A percentile compares a stretch with the other conserved stretches of the same genome.
Evolutionary conservation across 371 early-diverging fungal species (phyloP).

Genomic region (Mortierella polycephala): DNA sequence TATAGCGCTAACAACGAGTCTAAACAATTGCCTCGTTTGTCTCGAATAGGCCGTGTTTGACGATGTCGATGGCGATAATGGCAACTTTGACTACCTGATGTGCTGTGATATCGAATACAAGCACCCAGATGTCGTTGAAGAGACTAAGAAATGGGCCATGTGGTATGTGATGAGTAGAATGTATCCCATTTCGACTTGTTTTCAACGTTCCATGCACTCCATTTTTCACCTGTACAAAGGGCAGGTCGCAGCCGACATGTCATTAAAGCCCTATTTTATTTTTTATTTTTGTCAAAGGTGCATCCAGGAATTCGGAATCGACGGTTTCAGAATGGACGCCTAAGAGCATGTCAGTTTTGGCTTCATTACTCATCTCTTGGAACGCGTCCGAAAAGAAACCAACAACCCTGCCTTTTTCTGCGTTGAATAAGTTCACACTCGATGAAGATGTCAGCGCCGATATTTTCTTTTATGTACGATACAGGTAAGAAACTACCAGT

Average conservation of each 20-base stretch:
- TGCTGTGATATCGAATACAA: constrained; percentile 52
- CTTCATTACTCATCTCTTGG: constrained; percentile 49
- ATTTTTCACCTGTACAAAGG: not conserved
- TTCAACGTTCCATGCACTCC: not conserved
- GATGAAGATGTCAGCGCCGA: too few relatives aligned
- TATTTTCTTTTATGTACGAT: not conserved
- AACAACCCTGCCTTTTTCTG: constrained; percentile 48
- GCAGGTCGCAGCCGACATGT: not conserved
- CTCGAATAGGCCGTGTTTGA: constrained; percentile 50
- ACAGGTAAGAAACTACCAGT: not conserved
- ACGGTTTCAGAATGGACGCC: constrained; percentile 60
- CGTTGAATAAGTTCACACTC: constrained; percentile 28
- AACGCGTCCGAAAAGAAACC: constrained; percentile 34
- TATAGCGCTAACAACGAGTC: too few relatives aligned
- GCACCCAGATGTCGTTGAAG: constrained; percentile 54
- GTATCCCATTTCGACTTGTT: not conserved
- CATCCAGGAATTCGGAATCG: constrained; percentile 46
- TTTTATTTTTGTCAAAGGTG: constrained; percentile 22
- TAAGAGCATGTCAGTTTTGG: constrained; percentile 55
- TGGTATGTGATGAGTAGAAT: constrained; percentile 15
- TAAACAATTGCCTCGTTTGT: not conserved
- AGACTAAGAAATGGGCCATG: constrained; percentile 51
- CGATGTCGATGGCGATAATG: constrained; percentile 56
- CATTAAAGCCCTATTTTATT: not conserved
- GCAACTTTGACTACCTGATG: constrained; percentile 61